phyloP scores from a whole-genome alignment of 306 rosid genomes.

The Quercus dentata region DNA sequence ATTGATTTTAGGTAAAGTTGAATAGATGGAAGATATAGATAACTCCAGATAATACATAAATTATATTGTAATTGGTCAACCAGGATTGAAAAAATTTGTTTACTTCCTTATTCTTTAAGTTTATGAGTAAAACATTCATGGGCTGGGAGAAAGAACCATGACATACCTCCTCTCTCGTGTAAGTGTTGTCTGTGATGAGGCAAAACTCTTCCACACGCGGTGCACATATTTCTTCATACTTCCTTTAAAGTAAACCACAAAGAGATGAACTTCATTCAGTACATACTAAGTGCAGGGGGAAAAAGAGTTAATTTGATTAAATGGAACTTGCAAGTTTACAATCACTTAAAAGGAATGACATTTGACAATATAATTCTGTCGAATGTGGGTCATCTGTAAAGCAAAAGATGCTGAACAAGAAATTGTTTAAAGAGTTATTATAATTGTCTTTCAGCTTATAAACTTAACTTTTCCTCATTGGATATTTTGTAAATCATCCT shows the following conservation, averaged over 20 bases:
- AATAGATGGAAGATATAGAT: constrained; percentile 2
- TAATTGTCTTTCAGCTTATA: neutral
- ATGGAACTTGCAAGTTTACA: neutral
- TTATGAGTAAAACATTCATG: neutral
- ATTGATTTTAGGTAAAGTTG: neutral
- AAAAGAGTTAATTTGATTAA: neutral
- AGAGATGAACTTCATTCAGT: constrained; percentile 1
- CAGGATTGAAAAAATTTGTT: neutral
- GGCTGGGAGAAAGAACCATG: neutral
- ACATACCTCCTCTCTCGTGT: constrained; percentile 58
- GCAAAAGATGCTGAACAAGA: neutral
- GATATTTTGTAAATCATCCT: neutral
- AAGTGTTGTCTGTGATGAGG: constrained; percentile 62
- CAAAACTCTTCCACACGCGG: constrained; percentile 63
- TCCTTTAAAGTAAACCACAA: constrained; percentile 33
- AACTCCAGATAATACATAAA: neutral
- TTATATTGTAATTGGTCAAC: neutral
- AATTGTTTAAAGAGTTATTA: neutral
- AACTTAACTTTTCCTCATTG: neutral
- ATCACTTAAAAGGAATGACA: neutral
- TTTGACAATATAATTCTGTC: neutral
- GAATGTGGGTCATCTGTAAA: neutral
- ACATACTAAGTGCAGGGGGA: neutral
- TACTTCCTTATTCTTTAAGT: neutral
- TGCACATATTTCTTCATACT: constrained; percentile 64